Conservation (phyloP, 352 stramenopile species). For the Globisporangium echinulatum region DNA sequence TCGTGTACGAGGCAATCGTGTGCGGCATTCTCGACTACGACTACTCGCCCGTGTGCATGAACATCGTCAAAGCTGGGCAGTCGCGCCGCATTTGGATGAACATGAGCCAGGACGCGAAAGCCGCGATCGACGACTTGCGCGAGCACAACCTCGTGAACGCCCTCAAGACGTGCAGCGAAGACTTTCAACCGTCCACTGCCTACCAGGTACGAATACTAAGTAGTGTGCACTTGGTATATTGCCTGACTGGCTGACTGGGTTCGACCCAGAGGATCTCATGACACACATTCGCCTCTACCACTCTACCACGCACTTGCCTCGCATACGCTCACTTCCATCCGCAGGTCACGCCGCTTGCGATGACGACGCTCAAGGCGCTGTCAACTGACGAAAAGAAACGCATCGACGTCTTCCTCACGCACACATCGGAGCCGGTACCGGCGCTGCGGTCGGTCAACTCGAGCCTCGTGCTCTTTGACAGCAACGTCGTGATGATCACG, state of each 20-base stretch:
- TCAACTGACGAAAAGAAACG: conserved; percentile 33
- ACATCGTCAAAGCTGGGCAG: conserved; percentile 90
- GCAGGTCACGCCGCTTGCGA: conserved; percentile 37
- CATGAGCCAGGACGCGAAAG: conserved; percentile 93
- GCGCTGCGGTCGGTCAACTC: conserved; percentile 50
- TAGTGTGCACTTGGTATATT: too few relatives aligned
- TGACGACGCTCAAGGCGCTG: conserved; percentile 35
- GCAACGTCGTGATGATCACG: conserved; percentile 89
- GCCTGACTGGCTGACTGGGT: too few relatives aligned
- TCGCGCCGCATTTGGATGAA: conserved; percentile 90
- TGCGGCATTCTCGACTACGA: conserved; percentile 93
- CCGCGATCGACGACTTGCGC: conserved; percentile 93
- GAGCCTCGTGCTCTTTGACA: conserved; percentile 88
- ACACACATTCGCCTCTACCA: conserved; percentile 9
- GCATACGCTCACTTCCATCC: conserved; percentile 26
- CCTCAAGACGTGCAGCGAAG: conserved; percentile 90
- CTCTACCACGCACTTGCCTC: not conserved
- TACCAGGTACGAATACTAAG: conserved; percentile 66
- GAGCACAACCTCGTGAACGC: conserved; percentile 94
- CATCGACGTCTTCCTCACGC: conserved; percentile 58
- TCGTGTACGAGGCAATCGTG: conserved; percentile 97
- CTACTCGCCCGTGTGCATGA: conserved; percentile 92
- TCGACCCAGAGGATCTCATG: too few relatives aligned
- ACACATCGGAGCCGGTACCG: conserved; percentile 17
- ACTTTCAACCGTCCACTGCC: conserved; percentile 94